Evolutionary conservation across 768 basidiomycete genomes (phyloP).

Genomic region (Mycena leptocephala): DNA sequence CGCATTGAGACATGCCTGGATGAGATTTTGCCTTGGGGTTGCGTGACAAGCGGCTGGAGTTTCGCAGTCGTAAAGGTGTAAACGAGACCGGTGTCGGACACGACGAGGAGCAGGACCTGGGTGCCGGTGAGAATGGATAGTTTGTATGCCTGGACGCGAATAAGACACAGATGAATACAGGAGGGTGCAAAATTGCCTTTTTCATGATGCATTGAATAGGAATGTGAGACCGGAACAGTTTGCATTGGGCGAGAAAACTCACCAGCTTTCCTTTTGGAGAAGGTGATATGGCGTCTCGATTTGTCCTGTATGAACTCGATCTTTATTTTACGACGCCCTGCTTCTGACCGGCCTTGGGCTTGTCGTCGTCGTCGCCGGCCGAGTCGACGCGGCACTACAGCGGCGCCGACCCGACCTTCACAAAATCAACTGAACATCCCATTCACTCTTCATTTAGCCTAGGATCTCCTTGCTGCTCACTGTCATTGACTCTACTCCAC

Average conservation of each 20-base stretch:
- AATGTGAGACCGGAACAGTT: slow-evolving; percentile 63
- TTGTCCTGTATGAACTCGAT: slow-evolving; percentile 99
- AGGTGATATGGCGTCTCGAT: slow-evolving; percentile 99
- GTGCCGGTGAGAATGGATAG: slow-evolving; percentile 98
- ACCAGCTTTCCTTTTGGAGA: slow-evolving; percentile 99
- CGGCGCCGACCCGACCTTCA: no score
- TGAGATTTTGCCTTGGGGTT: slow-evolving; percentile 98
- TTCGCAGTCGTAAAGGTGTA: slow-evolving; percentile 99
- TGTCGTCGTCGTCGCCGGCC: slow-evolving; percentile 84
- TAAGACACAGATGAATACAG: slow-evolving; percentile 51
- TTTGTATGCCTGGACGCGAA: slow-evolving; percentile 87
- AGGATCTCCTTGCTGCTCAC: no score
- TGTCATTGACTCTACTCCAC: no score
- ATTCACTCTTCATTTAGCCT: no score
- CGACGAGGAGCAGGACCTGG: slow-evolving; percentile 96
- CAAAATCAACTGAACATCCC: no score
- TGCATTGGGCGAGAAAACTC: slow-evolving; percentile 62
- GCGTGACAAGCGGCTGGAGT: slow-evolving; percentile 97
- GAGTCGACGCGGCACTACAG: no score
- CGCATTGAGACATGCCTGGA: slow-evolving; percentile 97
- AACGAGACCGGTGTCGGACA: slow-evolving; percentile 98
- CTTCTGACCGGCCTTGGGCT: slow-evolving; percentile 88
- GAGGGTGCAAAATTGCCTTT: slow-evolving; percentile 81
- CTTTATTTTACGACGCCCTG: slow-evolving; percentile 98
- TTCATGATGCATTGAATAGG: slow-evolving; percentile 96